Percentiles rank a stretch among this genome's conserved stretches.
Conservation (phyloP, 2,329 filamentous ascomycete species). For the Trichophyton simii region DNA sequence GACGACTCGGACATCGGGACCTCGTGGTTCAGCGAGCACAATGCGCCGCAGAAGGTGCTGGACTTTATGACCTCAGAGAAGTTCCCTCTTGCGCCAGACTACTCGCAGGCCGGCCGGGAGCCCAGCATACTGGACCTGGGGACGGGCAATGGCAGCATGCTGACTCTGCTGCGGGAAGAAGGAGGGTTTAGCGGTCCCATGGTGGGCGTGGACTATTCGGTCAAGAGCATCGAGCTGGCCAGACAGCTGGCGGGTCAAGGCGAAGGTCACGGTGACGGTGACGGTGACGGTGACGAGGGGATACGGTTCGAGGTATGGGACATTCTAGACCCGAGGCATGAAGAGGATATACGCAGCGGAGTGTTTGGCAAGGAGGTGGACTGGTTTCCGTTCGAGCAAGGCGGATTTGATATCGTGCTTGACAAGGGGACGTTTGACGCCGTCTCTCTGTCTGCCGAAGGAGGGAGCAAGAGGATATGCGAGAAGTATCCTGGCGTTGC, state of each 20-base stretch:
- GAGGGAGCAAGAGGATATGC: slow-evolving; percentile 43
- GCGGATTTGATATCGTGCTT: slow-evolving; percentile 78
- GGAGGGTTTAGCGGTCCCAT: slow-evolving; percentile 54
- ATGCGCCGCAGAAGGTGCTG: slow-evolving; percentile 71
- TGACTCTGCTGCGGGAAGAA: slow-evolving; percentile 63
- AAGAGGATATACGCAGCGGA: slow-evolving; percentile 1
- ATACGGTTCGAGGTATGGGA: slow-evolving; percentile 52
- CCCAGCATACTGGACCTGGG: slow-evolving; percentile 67
- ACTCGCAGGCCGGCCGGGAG: slow-evolving; percentile 8
- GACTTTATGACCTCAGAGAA: slow-evolving; percentile 47
- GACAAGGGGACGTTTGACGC: slow-evolving; percentile 99
- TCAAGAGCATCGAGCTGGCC: slow-evolving; percentile 61
- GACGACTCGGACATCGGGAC: slow-evolving; percentile 66
- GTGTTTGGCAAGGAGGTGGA: slow-evolving; percentile 11
- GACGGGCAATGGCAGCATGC: slow-evolving; percentile 82
- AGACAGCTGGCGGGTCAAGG: slow-evolving; percentile 38
- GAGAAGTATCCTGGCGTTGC: slow-evolving; percentile 64
- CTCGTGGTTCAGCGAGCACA: slow-evolving; percentile 91
- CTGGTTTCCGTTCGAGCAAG: slow-evolving; percentile 30
- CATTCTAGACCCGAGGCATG: slow-evolving; percentile 36
- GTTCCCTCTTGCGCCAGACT: slow-evolving; percentile 32
- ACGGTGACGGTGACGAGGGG: slow-evolving; percentile 33
- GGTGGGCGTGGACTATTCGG: slow-evolving; percentile 82
- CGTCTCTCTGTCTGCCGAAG: slow-evolving; percentile 50
- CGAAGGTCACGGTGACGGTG: no score